phyloP scores from a whole-genome alignment of 1,284 basidiomycete genomes.

The Malassezia nana region DNA sequence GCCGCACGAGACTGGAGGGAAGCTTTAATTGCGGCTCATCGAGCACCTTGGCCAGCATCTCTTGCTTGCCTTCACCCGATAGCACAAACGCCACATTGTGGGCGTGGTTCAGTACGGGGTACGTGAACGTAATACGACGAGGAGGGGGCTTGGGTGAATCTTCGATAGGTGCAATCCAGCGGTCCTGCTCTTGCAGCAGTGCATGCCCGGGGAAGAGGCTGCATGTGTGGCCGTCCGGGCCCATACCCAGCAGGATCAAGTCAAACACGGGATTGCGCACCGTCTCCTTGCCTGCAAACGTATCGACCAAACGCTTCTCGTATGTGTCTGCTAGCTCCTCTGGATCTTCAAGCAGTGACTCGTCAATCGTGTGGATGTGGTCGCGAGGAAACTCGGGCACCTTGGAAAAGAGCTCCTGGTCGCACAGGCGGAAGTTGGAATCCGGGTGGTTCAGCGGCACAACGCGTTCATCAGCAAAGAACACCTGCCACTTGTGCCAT shows the following conservation, averaged over 20 bases:
- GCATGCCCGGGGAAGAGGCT: conserved; percentile 87
- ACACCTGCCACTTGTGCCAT: conserved; percentile 98
- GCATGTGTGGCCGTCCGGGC: conserved; percentile 80
- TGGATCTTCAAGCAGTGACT: conserved; percentile 56
- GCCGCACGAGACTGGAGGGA: conserved; percentile 72
- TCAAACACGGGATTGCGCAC: conserved; percentile 48
- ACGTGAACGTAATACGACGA: conserved; percentile 58
- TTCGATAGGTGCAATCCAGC: conserved; percentile 87
- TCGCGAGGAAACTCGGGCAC: conserved; percentile 63
- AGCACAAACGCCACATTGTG: conserved; percentile 75
- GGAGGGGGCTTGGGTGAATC: conserved; percentile 92
- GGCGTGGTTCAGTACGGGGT: conserved; percentile 53
- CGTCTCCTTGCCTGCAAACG: conserved; percentile 56
- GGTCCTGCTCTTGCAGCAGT: conserved; percentile 69
- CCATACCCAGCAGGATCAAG: conserved; percentile 48
- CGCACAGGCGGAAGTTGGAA: conserved; percentile 76
- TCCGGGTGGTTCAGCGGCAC: conserved; percentile 86
- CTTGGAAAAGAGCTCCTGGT: conserved; percentile 67
- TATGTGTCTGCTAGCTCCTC: conserved; percentile 85
- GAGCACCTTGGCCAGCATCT: conserved; percentile 63
- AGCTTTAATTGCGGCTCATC: conserved; percentile 71
- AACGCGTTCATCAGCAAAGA: conserved; percentile 91
- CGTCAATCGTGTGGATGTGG: conserved; percentile 79
- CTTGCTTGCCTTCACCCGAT: conserved; percentile 71
- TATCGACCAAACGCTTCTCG: conserved; percentile 76